A percentile compares a stretch with the other conserved stretches of the same genome.
These are phyloP conservation scores for Anisodus acutangulus DNA, from an alignment of 257 asterid genomes.

Conservation along the genomic window DNA sequence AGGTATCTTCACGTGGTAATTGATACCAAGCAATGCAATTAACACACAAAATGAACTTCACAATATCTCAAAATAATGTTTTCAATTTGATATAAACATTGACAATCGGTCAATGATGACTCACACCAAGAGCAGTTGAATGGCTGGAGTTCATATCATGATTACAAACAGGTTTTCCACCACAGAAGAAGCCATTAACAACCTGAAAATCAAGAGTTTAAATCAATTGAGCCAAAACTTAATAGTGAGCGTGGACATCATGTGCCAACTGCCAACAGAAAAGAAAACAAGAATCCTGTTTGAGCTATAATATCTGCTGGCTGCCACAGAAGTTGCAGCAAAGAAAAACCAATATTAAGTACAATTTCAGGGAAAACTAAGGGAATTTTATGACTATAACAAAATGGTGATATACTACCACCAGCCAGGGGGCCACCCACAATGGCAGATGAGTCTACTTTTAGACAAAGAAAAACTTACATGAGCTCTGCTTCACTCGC, in stretches of 20 bases:
- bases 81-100: conserved; percentile 20
- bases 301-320: conserved; percentile 21
- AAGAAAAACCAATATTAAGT: neutral
- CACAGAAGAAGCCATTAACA: conserved; percentile 86
- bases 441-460: conserved; percentile 10
- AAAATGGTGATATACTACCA: conserved; percentile 6
- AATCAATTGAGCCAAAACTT: neutral
- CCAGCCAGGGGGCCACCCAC: neutral
- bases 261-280: neutral
- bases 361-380: neutral
- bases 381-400: neutral
- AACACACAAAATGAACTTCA: conserved; percentile 32
- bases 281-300: neutral
- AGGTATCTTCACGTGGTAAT: conserved; percentile 35
- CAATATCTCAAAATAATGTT: conserved; percentile 25
- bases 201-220: conserved; percentile 57
- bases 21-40: conserved; percentile 25
- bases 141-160: conserved; percentile 49
- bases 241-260: neutral
- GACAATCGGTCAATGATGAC: conserved; percentile 37
- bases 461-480: neutral
- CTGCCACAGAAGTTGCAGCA: neutral
- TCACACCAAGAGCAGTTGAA: conserved; percentile 86
- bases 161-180: conserved; percentile 69
- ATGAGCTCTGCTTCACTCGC: neutral